Conservation (phyloP, 106 monocot genomes). For the Alisma plantagoaquatica region DNA sequence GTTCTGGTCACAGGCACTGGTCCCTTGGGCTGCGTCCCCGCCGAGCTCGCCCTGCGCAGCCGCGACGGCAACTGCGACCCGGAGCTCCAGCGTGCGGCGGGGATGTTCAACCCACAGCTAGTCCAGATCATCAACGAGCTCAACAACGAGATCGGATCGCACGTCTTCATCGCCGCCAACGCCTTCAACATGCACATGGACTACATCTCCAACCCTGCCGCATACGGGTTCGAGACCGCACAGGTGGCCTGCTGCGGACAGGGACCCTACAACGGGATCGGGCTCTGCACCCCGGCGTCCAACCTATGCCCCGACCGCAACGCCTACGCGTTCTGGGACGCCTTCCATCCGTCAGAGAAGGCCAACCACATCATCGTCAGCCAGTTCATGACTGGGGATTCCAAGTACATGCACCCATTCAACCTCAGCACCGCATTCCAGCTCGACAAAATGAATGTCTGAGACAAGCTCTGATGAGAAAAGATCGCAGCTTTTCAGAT, state of each 20-base stretch:
- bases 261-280: conserved; percentile 80
- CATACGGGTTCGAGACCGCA: conserved; percentile 51
- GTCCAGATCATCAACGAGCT: conserved; percentile 18
- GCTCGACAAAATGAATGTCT: too few relatives aligned
- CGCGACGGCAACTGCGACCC: conserved; percentile 22
- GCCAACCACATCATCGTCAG: conserved; percentile 70
- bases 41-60: conserved; percentile 16
- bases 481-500: too few relatives aligned
- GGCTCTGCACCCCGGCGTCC: conserved; percentile 56
- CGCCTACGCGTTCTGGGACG: conserved; percentile 73
- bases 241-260: conserved; percentile 87
- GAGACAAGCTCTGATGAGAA: too few relatives aligned
- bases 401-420: conserved; percentile 67
- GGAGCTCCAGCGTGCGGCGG: conserved; percentile 17
- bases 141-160: conserved; percentile 12
- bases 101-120: conserved; percentile 23
- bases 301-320: conserved; percentile 63
- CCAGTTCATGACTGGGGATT: conserved; percentile 41
- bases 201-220: conserved; percentile 12
- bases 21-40: conserved; percentile 25
- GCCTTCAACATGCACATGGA: conserved; percentile 28
- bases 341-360: conserved; percentile 72
- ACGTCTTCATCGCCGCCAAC: conserved; percentile 24
- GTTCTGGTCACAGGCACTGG: conserved; percentile 30
- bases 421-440: conserved; percentile 68